Percentiles rank a stretch among this genome's conserved stretches.
phyloP scores from a whole-genome alignment of 1,284 basidiomycete species.

The Moesziomyces parantarcticus region DNA sequence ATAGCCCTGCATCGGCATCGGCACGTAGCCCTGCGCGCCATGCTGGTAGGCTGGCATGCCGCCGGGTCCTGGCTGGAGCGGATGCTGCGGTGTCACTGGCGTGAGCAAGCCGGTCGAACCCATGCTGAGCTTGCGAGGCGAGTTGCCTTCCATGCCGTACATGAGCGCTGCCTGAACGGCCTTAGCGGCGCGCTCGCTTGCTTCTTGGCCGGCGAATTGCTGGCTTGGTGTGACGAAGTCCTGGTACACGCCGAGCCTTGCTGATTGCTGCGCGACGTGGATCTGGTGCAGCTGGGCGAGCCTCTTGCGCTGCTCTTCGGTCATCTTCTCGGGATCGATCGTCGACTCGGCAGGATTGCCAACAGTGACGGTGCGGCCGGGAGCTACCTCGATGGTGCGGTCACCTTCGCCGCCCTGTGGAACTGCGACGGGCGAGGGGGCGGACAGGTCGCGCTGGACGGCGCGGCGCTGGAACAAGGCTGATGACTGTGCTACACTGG shows the following conservation, averaged over 20 bases:
- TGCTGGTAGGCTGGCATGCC: conserved; percentile 8
- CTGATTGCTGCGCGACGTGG: conserved; percentile 44
- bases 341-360: conserved; percentile 27
- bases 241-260: conserved; percentile 32
- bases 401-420: conserved; percentile 12
- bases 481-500: conserved; percentile 28
- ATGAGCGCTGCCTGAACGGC: conserved; percentile 51
- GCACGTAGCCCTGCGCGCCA: conserved; percentile 9
- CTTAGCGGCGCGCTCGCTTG: conserved; percentile 48
- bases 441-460: conserved; percentile 41
- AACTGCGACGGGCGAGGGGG: conserved; percentile 47
- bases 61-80: conserved; percentile 35
- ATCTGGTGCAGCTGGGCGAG: conserved; percentile 46
- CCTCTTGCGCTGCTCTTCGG: conserved; percentile 38
- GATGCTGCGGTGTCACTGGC: conserved; percentile 49
- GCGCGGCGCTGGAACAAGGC: conserved; percentile 55
- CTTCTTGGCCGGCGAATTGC: conserved; percentile 47
- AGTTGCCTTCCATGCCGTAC: conserved; percentile 51
- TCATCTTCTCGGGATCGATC: conserved; percentile 37
- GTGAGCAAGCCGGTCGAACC: conserved; percentile 42
- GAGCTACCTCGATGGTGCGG: conserved; percentile 17
- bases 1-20: conserved; percentile 19
- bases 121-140: conserved; percentile 38
- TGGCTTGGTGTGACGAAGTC: conserved; percentile 52
- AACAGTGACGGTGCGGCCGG: conserved; percentile 25